Conservation (phyloP, 805 yeast species). For the Schwanniomyces pseudopolymorphus region DNA sequence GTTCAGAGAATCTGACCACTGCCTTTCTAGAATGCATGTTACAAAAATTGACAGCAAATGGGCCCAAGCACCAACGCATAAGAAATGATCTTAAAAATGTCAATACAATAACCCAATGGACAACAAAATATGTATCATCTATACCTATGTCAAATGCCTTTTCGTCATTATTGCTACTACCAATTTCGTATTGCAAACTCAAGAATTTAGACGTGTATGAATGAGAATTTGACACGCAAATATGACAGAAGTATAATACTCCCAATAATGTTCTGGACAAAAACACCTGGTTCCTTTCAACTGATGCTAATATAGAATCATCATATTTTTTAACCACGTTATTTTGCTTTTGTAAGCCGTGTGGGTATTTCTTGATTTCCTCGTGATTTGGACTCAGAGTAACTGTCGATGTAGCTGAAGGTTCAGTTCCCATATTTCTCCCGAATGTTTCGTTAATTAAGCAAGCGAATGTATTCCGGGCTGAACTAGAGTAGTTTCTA, state of each 20-base stretch:
- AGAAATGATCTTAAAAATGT: conserved; percentile 59
- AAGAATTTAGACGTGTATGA: conserved; percentile 34
- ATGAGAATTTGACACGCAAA: conserved; percentile 18
- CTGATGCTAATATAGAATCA: conserved; percentile 20
- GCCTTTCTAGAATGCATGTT: conserved; percentile 52
- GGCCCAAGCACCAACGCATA: conserved; percentile 58
- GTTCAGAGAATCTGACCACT: conserved; percentile 76
- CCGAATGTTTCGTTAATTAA: background rate
- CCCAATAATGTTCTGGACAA: conserved; percentile 29
- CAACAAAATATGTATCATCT: conserved; percentile 54
- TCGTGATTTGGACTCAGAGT: background rate
- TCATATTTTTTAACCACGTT: conserved; percentile 12
- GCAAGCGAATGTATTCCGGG: background rate
- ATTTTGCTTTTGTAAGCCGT: background rate
- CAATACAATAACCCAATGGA: conserved; percentile 54
- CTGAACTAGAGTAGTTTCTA: background rate
- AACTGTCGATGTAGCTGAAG: background rate
- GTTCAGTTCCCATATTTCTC: background rate
- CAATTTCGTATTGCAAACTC: conserved; percentile 29
- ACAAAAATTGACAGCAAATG: conserved; percentile 46
- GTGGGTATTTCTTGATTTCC: background rate
- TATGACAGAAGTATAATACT: conserved; percentile 24
- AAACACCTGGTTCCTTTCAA: conserved; percentile 39
- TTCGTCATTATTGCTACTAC: conserved; percentile 11
- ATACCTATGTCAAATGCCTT: conserved; percentile 52